Conservation (phyloP, 2,329 filamentous ascomycete genomes). For the Emmonsia crescens region DNA sequence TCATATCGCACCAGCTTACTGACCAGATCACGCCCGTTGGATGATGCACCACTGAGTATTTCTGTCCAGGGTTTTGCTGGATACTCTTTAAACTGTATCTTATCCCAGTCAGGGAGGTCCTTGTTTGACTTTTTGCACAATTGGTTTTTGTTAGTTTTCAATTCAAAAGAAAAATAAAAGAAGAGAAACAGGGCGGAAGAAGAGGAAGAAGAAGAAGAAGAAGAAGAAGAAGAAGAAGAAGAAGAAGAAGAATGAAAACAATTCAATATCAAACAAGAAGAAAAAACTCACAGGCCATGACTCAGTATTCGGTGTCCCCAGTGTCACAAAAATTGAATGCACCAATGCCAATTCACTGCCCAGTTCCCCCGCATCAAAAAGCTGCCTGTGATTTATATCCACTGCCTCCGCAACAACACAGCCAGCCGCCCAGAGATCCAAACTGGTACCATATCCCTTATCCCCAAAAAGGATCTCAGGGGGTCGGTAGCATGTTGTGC, state of each 20-base stretch:
- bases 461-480: conserved; percentile 86
- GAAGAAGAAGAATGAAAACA: conserved; percentile 1
- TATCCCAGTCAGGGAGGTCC: conserved; percentile 74
- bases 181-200: background rate
- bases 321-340: conserved; percentile 78
- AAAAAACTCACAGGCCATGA: conserved; percentile 61
- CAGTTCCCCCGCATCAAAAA: conserved; percentile 82
- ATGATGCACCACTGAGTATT: conserved; percentile 51
- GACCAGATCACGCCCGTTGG: conserved; percentile 54
- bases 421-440: conserved; percentile 87
- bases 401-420: conserved; percentile 70
- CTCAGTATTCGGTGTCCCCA: conserved; percentile 73
- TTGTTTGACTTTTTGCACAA: conserved; percentile 23
- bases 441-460: conserved; percentile 54
- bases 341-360: conserved; percentile 89
- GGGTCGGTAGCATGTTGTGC: conserved; percentile 80
- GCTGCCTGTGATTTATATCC: conserved; percentile 43
- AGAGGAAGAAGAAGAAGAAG: background rate
- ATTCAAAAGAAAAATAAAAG: background rate
- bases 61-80: conserved; percentile 55
- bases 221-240: background rate
- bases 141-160: conserved; percentile 2
- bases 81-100: conserved; percentile 68
- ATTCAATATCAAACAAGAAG: background rate
- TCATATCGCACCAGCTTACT: conserved; percentile 37